Conservation (phyloP, 306 rosid genomes). For the Datisca glomerata region DNA sequence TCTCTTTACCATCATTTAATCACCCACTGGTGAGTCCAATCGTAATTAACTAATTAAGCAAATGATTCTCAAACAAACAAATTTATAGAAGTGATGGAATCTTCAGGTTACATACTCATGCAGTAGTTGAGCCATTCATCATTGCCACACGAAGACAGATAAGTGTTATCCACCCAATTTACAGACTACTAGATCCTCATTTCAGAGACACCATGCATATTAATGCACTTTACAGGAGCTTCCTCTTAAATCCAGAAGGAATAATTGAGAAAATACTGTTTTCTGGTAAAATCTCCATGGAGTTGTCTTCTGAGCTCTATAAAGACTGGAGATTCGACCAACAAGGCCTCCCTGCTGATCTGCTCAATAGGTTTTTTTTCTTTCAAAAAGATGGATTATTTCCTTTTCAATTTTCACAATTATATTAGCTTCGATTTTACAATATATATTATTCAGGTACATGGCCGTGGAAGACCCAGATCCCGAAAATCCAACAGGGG, state of each 20-base stretch:
- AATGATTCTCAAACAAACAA: too few species aligned
- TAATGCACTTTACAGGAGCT: constrained; percentile 41
- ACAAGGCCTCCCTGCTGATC: constrained; percentile 73
- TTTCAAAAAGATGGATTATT: too few species aligned
- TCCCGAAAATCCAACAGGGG: constrained; percentile 33
- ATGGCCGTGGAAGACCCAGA: constrained; percentile 43
- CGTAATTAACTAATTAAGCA: too few species aligned
- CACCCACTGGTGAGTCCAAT: constrained; percentile 60
- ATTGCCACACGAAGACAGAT: constrained; percentile 67
- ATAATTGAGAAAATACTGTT: constrained; percentile 40
- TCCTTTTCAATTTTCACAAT: too few species aligned
- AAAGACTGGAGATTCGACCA: constrained; percentile 59
- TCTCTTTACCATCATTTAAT: constrained; percentile 48
- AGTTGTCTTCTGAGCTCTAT: constrained; percentile 45
- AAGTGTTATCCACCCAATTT: constrained; percentile 67
- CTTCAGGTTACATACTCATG: constrained; percentile 60
- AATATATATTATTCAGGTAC: too few species aligned
- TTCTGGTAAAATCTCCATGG: constrained; percentile 57
- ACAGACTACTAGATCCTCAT: constrained; percentile 52
- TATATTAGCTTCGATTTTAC: too few species aligned
- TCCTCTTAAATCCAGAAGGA: constrained; percentile 48
- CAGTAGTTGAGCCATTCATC: constrained; percentile 73
- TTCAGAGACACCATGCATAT: constrained; percentile 62
- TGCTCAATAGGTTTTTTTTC: constrained; percentile 64
- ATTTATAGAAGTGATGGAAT: constrained; percentile 6